These are phyloP conservation scores for Amaranthus palmeri DNA, from an alignment of 148 eudicot genomes.

Conservation along the genomic window DNA sequence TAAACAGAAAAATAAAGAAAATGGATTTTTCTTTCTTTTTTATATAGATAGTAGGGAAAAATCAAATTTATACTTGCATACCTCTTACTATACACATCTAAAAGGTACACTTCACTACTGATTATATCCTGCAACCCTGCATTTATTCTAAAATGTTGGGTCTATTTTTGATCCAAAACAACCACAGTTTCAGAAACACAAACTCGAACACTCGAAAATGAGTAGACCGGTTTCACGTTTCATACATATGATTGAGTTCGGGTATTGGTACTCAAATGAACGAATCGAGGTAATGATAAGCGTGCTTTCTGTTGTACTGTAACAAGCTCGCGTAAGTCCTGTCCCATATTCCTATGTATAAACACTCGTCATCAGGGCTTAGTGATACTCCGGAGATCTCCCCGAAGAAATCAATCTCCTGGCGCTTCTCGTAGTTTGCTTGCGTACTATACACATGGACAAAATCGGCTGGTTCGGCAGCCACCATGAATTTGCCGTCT, in stretches of 20 bases:
- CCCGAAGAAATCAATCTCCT: constrained; percentile 88
- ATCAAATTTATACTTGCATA: not conserved
- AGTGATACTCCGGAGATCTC: constrained; percentile 82
- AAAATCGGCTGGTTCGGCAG: constrained; percentile 89
- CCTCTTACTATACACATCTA: constrained; percentile 24
- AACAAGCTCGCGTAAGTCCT: constrained; percentile 86
- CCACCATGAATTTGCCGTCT: constrained; percentile 73
- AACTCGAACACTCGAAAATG: constrained; percentile 2
- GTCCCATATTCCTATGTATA: constrained; percentile 82
- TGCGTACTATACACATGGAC: constrained; percentile 65
- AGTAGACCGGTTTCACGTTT: not conserved
- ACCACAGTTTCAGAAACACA: not conserved
- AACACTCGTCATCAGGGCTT: constrained; percentile 77
- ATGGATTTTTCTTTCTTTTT: no score
- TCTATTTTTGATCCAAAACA: no score
- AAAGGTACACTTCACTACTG: constrained; percentile 13
- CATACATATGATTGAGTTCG: no score
- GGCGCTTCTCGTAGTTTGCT: constrained; percentile 45
- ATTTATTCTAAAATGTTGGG: constrained; percentile 21
- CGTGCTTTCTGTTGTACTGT: constrained; percentile 56
- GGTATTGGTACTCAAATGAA: constrained; percentile 27
- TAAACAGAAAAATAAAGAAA: no score
- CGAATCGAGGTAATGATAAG: constrained; percentile 70
- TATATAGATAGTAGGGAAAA: no score
- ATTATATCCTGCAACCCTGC: constrained; percentile 6